Base-by-base conservation (phyloP, 768 basidiomycete species). In the Tephrocybe sp. region DNA sequence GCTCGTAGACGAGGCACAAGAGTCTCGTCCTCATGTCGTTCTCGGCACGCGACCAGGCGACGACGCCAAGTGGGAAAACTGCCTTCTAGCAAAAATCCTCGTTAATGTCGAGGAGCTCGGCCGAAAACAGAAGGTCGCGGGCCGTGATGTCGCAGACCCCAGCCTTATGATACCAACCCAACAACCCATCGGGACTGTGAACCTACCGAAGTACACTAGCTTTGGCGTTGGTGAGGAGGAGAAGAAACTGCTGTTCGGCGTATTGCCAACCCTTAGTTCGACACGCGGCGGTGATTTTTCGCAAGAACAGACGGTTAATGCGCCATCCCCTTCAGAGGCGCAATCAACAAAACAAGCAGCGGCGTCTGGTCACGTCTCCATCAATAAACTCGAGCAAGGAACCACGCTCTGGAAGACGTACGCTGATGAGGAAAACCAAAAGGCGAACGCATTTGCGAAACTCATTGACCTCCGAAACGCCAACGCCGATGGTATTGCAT, bases 391-490 rank as follows among this genome's bases (percentile, higher is more conserved):
- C 3, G 11, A 26, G 30, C 2, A 4, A 6, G 3, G 12, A 2
- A 13, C 13, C 5, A 5, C 13, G 11, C 11, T 23, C 14, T 40
- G 16, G 49, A 50, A 0, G 34, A 56, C 59, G 44, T 67, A 63
- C 20, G 62, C 65, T 51, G 56, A 62, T 39, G 61, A 59, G 35
- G 76, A 82, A 58, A 42, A 72, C 26, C 52, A 53, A 49, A 85
- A 84, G 61, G 73, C 77, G 5, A 77, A 71, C 53, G 63, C 68
- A 60, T 76, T 97, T 50, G 84, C 87, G 38, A 77, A 78, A 57
- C 68, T 92, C 26, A 69, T 93, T 17, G 93, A 97, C 70, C 68
- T 98, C 60, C 74, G 86, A 55, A 98, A 98, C 62, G 88, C 96
- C 14, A 90, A 88, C 58, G 89, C 92, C 23, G 74, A 70, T 26